These are phyloP conservation scores for Senna siamea DNA, from an alignment of 306 rosid genomes.

Conservation along the genomic window DNA sequence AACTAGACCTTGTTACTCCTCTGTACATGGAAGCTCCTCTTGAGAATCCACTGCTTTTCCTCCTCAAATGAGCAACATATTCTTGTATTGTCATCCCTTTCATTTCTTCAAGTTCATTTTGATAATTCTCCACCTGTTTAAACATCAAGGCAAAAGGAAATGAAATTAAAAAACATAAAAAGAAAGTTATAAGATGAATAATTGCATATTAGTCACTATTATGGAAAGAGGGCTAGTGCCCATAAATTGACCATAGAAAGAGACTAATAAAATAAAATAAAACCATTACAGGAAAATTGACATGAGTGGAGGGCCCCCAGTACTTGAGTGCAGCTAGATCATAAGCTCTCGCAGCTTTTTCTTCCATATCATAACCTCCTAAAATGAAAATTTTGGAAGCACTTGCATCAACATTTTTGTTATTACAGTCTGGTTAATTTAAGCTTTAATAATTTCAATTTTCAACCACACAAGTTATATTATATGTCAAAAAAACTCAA, in stretches of 20 bases:
- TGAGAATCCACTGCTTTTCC: conserved; percentile 94
- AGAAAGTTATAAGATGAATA: conserved; percentile 27
- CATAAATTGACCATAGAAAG: conserved; percentile 26
- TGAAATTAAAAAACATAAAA: neutral
- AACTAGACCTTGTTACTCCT: too few relatives aligned
- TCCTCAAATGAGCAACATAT: conserved; percentile 87
- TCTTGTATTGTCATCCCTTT: conserved; percentile 85
- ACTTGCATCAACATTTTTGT: conserved; percentile 45
- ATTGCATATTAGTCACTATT: conserved; percentile 21
- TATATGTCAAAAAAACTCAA: too few relatives aligned
- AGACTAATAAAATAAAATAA: conserved; percentile 14
- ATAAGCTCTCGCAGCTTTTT: conserved; percentile 93
- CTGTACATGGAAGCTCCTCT: conserved; percentile 94
- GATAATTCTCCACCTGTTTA: conserved; percentile 76
- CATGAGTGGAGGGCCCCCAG: conserved; percentile 92
- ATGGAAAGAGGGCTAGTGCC: neutral
- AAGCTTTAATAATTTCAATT: too few relatives aligned
- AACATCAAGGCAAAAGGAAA: too few relatives aligned
- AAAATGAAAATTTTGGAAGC: conserved; percentile 50
- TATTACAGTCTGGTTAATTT: too few relatives aligned
- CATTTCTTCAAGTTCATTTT: conserved; percentile 81
- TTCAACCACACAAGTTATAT: too few relatives aligned
- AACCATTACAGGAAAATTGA: conserved; percentile 77
- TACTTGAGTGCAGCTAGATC: too few relatives aligned
- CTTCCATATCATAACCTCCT: conserved; percentile 98